These are phyloP conservation scores for carrot (Daucus carota) DNA, from an alignment of 129 eudicot genomes.

Conservation along the genomic window DH1_v3.0 NC_030386.2:29454501-29455000, in stretches of 20 bases:
- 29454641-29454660: conserved; percentile 95
- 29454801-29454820: background rate
- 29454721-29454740: background rate
- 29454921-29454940: background rate
- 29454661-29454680: conserved; percentile 53
- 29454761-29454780: background rate
- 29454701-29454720: background rate
- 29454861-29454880: background rate
- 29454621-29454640: conserved; percentile 88
- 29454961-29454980: background rate
- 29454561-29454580: conserved; percentile 71
- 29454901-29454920: background rate
- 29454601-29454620: conserved; percentile 92
- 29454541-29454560: conserved; percentile 51
- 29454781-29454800: background rate
- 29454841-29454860: background rate
- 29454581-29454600: conserved; percentile 90
- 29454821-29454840: background rate
- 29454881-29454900: too few relatives aligned
- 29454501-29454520: background rate
- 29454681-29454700: background rate
- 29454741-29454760: background rate
- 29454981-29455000: background rate
- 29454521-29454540: background rate
- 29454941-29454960: background rate